Evolutionary conservation across 345 rosid genomes (phyloP).

Genomic region (Abelmoschus esculentus): DNA sequence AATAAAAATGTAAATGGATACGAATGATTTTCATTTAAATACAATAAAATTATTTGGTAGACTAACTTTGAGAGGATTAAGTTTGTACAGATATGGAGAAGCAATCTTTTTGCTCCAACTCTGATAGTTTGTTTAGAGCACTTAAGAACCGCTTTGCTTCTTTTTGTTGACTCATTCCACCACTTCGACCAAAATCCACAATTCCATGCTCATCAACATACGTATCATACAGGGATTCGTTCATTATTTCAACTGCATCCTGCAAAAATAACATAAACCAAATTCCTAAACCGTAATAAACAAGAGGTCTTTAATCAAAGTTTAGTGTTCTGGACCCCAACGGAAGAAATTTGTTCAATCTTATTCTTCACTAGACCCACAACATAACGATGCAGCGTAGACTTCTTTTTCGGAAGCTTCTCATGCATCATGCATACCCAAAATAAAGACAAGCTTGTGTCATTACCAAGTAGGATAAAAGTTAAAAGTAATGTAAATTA

Average conservation of each 20-base stretch:
- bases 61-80: slow-evolving; percentile 3
- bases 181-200: slow-evolving; percentile 85
- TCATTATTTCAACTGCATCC: slow-evolving; percentile 98
- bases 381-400: neutral
- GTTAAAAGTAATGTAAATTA: neutral
- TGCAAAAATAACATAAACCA: slow-evolving; percentile 27
- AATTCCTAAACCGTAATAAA: neutral
- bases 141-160: slow-evolving; percentile 88
- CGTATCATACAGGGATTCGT: slow-evolving; percentile 87
- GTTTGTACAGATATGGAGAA: slow-evolving; percentile 68
- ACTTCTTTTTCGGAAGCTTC: neutral
- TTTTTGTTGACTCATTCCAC: slow-evolving; percentile 98
- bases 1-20: neutral
- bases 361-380: neutral
- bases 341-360: neutral
- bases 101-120: slow-evolving; percentile 75
- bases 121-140: slow-evolving; percentile 86
- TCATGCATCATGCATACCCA: no score
- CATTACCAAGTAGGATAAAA: neutral
- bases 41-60: slow-evolving; percentile 6
- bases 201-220: slow-evolving; percentile 85
- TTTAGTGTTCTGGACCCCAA: neutral
- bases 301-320: neutral
- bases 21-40: slow-evolving; percentile 5
- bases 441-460: no score